These are phyloP conservation scores for Linnemannia schmuckeri DNA, from an alignment of 192 early-diverging fungal genomes.

Conservation along the genomic window DNA sequence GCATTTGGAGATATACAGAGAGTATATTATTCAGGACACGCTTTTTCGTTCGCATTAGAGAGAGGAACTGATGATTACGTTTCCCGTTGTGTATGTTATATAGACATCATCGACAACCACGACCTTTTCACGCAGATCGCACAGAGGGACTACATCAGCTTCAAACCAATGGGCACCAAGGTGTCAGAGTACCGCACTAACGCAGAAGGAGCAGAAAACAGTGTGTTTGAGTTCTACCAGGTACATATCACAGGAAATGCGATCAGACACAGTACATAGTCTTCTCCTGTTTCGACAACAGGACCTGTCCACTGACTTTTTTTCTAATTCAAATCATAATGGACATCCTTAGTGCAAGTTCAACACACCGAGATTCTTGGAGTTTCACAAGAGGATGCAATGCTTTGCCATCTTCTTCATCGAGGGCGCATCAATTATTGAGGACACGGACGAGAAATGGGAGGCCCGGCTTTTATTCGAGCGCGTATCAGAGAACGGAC, in stretches of 20 bases:
- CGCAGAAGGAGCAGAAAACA: slow-evolving; percentile 49
- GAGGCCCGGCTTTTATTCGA: slow-evolving; percentile 77
- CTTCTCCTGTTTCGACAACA: neutral
- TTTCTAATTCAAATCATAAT: neutral
- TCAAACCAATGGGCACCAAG: slow-evolving; percentile 85
- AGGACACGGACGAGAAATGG: slow-evolving; percentile 89
- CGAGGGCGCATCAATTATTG: slow-evolving; percentile 91
- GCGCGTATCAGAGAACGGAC: slow-evolving; percentile 57
- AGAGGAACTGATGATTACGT: neutral
- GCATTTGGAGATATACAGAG: neutral
- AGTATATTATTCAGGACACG: neutral
- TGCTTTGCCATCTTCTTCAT: slow-evolving; percentile 87
- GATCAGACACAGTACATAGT: neutral
- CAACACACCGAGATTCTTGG: slow-evolving; percentile 71
- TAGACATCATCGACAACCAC: slow-evolving; percentile 68
- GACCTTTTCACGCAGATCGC: slow-evolving; percentile 77
- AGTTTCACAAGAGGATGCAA: slow-evolving; percentile 86
- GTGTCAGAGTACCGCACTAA: slow-evolving; percentile 76
- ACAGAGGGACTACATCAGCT: slow-evolving; percentile 68
- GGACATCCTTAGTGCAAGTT: slow-evolving; percentile 65
- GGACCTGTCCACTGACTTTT: neutral
- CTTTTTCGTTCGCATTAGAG: neutral
- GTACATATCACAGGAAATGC: slow-evolving; percentile 31
- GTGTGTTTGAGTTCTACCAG: slow-evolving; percentile 79
- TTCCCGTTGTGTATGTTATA: neutral